A percentile compares a stretch with the other conserved stretches of the same genome.
These are phyloP conservation scores for Hemileccinum rubropunctum DNA, from an alignment of 768 basidiomycete species.

Conservation along the genomic window DNA sequence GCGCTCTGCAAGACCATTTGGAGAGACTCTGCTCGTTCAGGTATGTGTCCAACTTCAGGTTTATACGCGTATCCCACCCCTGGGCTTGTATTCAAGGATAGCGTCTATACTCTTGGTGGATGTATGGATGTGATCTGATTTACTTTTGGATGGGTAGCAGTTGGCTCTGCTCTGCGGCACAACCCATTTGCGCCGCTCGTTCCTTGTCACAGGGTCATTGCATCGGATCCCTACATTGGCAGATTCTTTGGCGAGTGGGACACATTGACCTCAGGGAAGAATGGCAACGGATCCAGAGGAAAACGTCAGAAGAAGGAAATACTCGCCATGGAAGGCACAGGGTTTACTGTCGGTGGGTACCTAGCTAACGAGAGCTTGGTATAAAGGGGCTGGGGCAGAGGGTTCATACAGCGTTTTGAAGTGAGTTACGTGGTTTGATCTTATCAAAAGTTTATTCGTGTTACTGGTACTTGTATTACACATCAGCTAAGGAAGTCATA, in stretches of 20 bases:
- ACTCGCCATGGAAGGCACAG: constrained; percentile 51
- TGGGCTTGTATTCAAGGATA: not conserved
- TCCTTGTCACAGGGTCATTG: constrained; percentile 70
- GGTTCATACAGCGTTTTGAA: too few species aligned
- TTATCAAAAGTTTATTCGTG: too few species aligned
- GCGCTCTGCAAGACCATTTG: constrained; percentile 48
- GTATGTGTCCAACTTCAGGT: constrained; percentile 34
- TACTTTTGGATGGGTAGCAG: constrained; percentile 25
- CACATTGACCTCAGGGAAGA: constrained; percentile 13
- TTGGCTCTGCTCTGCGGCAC: constrained; percentile 59
- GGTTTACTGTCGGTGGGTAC: constrained; percentile 45
- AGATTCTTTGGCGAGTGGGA: constrained; percentile 67
- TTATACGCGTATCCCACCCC: too few species aligned
- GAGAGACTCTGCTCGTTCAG: constrained; percentile 59
- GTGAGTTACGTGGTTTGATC: too few species aligned
- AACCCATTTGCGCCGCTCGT: constrained; percentile 69
- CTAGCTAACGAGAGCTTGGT: constrained; percentile 27
- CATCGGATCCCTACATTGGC: constrained; percentile 56
- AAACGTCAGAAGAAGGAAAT: constrained; percentile 42
- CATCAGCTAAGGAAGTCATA: too few species aligned
- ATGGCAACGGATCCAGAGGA: constrained; percentile 28
- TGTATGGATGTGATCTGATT: not conserved
- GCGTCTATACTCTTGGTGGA: too few species aligned
- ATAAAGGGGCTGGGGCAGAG: constrained; percentile 15
- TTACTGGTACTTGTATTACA: too few species aligned